These are phyloP conservation scores for Tolypocladium cylindrosporum DNA, from an alignment of 2,329 filamentous ascomycete genomes.

Conservation along the genomic window DNA sequence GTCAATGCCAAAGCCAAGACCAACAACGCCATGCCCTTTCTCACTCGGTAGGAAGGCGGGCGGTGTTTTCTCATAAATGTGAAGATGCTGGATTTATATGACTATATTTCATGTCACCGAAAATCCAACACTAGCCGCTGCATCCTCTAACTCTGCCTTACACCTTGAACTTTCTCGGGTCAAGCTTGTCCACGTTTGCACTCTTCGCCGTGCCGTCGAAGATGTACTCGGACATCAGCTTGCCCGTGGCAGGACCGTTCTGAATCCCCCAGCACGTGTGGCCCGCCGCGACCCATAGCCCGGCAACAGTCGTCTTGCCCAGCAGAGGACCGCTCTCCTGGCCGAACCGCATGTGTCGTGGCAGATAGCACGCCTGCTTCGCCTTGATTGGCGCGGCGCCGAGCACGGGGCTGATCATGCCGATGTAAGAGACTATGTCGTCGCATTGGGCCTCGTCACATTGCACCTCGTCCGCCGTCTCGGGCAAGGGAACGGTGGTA, in stretches of 20 bases:
- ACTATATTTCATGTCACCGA: background rate
- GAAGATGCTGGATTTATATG: too few relatives aligned
- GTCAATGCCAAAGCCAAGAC: background rate
- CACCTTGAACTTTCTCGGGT: conserved; percentile 55
- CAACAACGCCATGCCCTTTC: too few relatives aligned
- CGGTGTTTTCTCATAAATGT: too few relatives aligned
- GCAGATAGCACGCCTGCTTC: conserved; percentile 88
- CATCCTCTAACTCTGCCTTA: conserved; percentile 13
- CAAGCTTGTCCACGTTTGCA: conserved; percentile 54
- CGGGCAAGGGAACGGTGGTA: conserved; percentile 60
- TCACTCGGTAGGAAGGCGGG: too few relatives aligned
- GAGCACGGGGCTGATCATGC: conserved; percentile 54
- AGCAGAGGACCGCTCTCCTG: conserved; percentile 61
- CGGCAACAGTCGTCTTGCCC: conserved; percentile 62
- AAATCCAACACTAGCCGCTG: too few relatives aligned
- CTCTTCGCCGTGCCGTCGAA: conserved; percentile 63
- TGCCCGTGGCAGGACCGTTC: conserved; percentile 82
- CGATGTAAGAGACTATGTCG: conserved; percentile 74
- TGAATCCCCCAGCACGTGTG: conserved; percentile 99
- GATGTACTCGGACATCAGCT: conserved; percentile 68
- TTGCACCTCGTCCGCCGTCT: conserved; percentile 63
- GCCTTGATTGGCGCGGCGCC: conserved; percentile 58
- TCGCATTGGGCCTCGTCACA: conserved; percentile 70
- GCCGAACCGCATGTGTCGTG: conserved; percentile 58
- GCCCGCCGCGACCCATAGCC: conserved; percentile 73